phyloP scores from a whole-genome alignment of 73 alveolate species.

The Diophrys sp. region DNA sequence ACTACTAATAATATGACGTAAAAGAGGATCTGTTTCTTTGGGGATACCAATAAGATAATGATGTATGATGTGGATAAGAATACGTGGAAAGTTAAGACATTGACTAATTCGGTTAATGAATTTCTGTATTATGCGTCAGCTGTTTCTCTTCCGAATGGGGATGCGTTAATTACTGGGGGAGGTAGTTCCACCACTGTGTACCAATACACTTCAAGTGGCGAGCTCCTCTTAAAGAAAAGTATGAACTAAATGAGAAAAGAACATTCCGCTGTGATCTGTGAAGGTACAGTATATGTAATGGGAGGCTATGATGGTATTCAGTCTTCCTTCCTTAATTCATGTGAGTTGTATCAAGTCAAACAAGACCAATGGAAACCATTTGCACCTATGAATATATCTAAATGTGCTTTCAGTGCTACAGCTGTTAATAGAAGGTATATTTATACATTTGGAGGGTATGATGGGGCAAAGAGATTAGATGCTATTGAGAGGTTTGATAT shows the following conservation, averaged over 20 bases:
- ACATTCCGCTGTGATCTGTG: slow-evolving; percentile 78
- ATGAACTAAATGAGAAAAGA: slow-evolving; percentile 82
- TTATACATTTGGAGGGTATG: slow-evolving; percentile 86
- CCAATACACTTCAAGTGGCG: slow-evolving; percentile 51
- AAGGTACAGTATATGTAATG: slow-evolving; percentile 73
- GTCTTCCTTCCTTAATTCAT: slow-evolving; percentile 58
- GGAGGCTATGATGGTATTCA: slow-evolving; percentile 91
- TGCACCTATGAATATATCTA: slow-evolving; percentile 67
- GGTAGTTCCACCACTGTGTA: slow-evolving; percentile 74
- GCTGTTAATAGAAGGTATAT: slow-evolving; percentile 66
- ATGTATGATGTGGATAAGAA: slow-evolving; percentile 50
- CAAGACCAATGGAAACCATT: slow-evolving; percentile 67
- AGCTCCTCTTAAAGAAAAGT: slow-evolving; percentile 40
- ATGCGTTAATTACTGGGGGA: slow-evolving; percentile 81
- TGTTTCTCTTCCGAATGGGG: slow-evolving; percentile 81
- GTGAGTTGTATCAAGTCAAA: slow-evolving; percentile 60
- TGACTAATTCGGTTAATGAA: slow-evolving; percentile 30
- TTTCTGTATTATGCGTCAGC: slow-evolving; percentile 82
- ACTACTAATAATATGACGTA: slow-evolving; percentile 34
- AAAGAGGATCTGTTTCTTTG: slow-evolving; percentile 71
- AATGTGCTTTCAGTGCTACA: slow-evolving; percentile 86
- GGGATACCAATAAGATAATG: slow-evolving; percentile 77
- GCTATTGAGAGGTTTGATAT: slow-evolving; percentile 74
- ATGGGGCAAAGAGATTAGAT: slow-evolving; percentile 79
- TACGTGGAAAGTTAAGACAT: slow-evolving; percentile 54